phyloP scores from a whole-genome alignment of 441 rosid genomes.

The Capsella rubella region DNA sequence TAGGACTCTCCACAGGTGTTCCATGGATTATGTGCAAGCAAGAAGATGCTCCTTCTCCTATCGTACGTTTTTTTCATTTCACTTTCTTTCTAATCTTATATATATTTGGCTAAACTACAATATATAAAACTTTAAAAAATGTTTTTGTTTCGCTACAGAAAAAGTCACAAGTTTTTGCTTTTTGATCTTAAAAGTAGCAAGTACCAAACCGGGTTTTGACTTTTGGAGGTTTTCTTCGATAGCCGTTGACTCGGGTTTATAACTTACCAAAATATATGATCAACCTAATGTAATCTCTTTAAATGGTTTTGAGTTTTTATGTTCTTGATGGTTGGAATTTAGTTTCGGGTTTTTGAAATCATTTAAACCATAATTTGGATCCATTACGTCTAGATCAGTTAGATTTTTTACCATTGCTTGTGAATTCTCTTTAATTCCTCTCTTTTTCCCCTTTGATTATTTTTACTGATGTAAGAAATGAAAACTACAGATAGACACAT shows the following conservation, averaged over 20 bases:
- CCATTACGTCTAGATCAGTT: neutral
- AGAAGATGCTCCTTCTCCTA: constrained; percentile 72
- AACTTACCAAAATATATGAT: neutral
- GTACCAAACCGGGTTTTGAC: neutral
- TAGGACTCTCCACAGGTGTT: constrained; percentile 71
- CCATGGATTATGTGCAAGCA: constrained; percentile 91
- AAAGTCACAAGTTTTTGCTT: neutral
- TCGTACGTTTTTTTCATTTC: constrained; percentile 48
- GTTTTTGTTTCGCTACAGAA: neutral
- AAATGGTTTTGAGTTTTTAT: neutral
- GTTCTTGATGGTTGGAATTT: neutral
- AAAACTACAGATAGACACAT: constrained; percentile 59
- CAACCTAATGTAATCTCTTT: too few species aligned
- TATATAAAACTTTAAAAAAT: neutral
- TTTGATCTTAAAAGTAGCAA: neutral
- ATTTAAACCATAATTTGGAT: neutral
- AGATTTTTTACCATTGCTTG: neutral
- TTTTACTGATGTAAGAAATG: neutral
- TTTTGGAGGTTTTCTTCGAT: neutral
- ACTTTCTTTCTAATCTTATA: constrained; percentile 1
- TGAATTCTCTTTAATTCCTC: constrained; percentile 12
- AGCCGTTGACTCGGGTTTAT: neutral
- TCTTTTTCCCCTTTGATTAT: neutral
- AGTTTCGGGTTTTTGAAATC: too few species aligned
- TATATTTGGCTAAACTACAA: neutral